Base-by-base conservation (phyloP, 768 basidiomycete species). In the Lentinula detonsa region DNA sequence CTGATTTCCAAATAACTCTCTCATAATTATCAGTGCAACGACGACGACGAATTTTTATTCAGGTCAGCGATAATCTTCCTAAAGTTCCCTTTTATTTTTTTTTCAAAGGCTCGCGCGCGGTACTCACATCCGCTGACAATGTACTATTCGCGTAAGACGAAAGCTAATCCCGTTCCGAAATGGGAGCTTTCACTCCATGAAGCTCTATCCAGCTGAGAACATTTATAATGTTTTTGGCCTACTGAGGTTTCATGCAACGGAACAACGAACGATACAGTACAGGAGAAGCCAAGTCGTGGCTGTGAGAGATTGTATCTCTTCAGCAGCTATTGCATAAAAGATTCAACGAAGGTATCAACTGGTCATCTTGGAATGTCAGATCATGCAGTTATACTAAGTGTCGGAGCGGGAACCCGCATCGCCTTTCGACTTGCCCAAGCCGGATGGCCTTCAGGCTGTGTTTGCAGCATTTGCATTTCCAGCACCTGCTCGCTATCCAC, bases 401-500 rank as follows among this genome's bases (percentile, higher is more conserved):
- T 35, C 11, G 45, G 76, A 11, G 71, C 74, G 45, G 77, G 77
- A 28, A 82, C 76, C 8, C 63, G 60, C 63, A 72, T 61, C 8
- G 60, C 51, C 23, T 71, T 68, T 11, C 81, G 75, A 21, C 72
- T 73, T 8, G 76, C 79, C 85, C 85, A 86, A 23, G 75, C 76
- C n/a, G 61, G 62, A 65, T 85, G 84, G 21, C 57, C 62, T 57
- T 75, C 64, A 2, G 85, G 84, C 16, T 70, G 64, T 0, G 49
- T 64, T 16, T 72, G 69, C 4, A 78, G 62, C 55, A 33, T 57
- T 18, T 60, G 62, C 74, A 83, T 80, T 62, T 77, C 76, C 40
- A 54, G 59, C 4, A 76, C 78, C 58, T 82, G 78, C n/a, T 73
- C 72, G 57, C 81, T 84, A 62, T 86, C 85, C 3, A 61, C 64